Conservation (phyloP, 1,139 yeast species). For the Geotrichum bryndzae region DNA sequence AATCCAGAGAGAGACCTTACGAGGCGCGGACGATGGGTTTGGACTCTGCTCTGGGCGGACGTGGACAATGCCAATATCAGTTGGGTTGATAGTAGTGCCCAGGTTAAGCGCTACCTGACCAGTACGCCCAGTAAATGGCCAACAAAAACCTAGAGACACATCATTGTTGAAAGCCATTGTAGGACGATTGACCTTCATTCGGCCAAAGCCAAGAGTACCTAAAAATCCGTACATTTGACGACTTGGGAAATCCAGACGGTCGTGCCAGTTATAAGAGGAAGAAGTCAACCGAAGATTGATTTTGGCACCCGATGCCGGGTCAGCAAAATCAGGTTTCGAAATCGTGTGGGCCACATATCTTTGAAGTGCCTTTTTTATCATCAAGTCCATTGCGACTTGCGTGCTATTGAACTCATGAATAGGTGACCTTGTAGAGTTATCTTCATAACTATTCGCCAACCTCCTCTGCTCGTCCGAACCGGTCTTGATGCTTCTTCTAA, state of each 20-base stretch:
- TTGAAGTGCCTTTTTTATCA: constrained; percentile 12
- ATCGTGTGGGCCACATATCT: constrained; percentile 14
- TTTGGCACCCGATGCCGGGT: constrained; percentile 30
- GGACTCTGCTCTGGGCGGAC: constrained; percentile 27
- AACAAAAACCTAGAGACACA: constrained; percentile 32
- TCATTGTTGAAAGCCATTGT: constrained; percentile 27
- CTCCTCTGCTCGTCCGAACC: background rate
- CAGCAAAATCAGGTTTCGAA: constrained; percentile 32
- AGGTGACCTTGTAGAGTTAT: background rate
- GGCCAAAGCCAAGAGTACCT: constrained; percentile 26
- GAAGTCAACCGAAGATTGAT: constrained; percentile 30
- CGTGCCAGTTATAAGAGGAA: constrained; percentile 25
- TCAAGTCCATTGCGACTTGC: constrained; percentile 1
- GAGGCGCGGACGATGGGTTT: constrained; percentile 32
- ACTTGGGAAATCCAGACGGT: constrained; percentile 15
- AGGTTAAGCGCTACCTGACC: constrained; percentile 32
- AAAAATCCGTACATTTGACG: constrained; percentile 20
- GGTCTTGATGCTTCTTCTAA: background rate
- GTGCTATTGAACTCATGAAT: background rate
- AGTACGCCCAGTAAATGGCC: constrained; percentile 34
- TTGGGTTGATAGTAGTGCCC: constrained; percentile 25
- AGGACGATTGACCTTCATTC: constrained; percentile 25
- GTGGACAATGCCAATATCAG: constrained; percentile 33
- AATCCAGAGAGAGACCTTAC: constrained; percentile 31
- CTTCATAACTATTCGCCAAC: background rate